Evolutionary conservation across 805 yeast genomes (phyloP), one percentile per base, ranked within the genome.

Genomic region (Yamadazyma nakazawae): DNA sequence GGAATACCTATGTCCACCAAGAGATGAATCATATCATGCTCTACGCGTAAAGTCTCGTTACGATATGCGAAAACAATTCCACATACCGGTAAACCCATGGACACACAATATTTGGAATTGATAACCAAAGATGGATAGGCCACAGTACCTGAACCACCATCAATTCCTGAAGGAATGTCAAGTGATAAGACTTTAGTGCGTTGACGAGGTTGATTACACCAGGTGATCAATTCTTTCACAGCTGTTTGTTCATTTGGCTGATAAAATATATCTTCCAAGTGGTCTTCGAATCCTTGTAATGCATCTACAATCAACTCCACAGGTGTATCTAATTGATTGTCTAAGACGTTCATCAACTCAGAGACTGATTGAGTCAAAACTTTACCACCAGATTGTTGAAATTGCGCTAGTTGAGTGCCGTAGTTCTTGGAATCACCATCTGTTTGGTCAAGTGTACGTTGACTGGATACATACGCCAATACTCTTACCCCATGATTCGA

Each of bases 141-240:
- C 8, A 60, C 59, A 21, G 66, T 69, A 7, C 96, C 97, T 0
- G 95, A 80, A 4, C 94, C 88, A 7, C 90, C 84, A 58, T 88
- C 96, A 35, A 85, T 69, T 4, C 96, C 96, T 0, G 90, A 78
- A 4, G 96, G 91, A 24, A 87, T 78, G 58, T 89, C 96, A 24
- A 90, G 60, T 0, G 96, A 85, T 67, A 87, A 57, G 9, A 77
- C 67, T 34, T 76, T 74, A 5, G 75, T 63, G 43, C 59, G 60
- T 43, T 66, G 53, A 5, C 41, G 14, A 7, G 72, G 68, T 28
- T 61, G 62, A 54, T 87, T 86, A 47, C 84, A 78, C 96, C 96
- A 90, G 4, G 66, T 62, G 21, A 88, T 77, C 16, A 88, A 62
- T 30, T 70, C 65, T 25, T 61, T 59, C 9, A 78, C 71, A 18